Conservation (phyloP, 2,329 filamentous ascomycete species). For the Colletotrichum sp. region DNA sequence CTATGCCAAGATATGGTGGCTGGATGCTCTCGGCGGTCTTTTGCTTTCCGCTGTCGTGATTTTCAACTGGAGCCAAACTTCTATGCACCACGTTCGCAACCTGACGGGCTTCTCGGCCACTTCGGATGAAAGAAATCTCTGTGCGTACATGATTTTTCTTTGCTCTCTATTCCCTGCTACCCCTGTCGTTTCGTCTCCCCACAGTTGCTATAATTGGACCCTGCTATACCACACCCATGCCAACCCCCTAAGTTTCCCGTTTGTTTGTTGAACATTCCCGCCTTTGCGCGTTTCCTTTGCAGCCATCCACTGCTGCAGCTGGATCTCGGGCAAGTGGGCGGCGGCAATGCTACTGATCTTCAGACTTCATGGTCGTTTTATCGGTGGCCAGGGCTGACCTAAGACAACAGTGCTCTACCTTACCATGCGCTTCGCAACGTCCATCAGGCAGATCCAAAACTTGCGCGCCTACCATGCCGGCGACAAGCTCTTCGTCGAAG, state of each 20-base stretch:
- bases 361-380: not conserved
- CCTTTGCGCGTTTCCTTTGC: not conserved
- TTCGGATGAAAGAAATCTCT: constrained; percentile 81
- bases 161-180: not conserved
- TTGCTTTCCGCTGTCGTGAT: constrained; percentile 82
- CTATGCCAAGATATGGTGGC: constrained; percentile 81
- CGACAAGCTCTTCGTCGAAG: constrained; percentile 82
- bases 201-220: constrained; percentile 6
- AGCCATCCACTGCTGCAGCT: not conserved
- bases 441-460: constrained; percentile 85
- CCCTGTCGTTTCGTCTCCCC: not conserved
- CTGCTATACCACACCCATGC: not conserved
- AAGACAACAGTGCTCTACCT: constrained; percentile 71
- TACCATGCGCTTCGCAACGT: constrained; percentile 91
- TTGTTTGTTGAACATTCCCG: not conserved
- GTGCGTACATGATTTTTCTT: constrained; percentile 29
- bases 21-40: constrained; percentile 80
- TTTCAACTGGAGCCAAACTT: constrained; percentile 78
- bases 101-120: constrained; percentile 80
- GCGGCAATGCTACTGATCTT: not conserved
- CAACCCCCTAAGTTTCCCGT: not conserved
- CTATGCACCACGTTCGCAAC: constrained; percentile 79
- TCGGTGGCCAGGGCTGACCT: not conserved
- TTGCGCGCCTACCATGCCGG: constrained; percentile 85
- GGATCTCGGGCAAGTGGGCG: not conserved